Evolutionary conservation across 2,329 filamentous ascomycete genomes (phyloP), one percentile per base, ranked within the genome.

Genomic region (Verticillium alfalfae): DNA sequence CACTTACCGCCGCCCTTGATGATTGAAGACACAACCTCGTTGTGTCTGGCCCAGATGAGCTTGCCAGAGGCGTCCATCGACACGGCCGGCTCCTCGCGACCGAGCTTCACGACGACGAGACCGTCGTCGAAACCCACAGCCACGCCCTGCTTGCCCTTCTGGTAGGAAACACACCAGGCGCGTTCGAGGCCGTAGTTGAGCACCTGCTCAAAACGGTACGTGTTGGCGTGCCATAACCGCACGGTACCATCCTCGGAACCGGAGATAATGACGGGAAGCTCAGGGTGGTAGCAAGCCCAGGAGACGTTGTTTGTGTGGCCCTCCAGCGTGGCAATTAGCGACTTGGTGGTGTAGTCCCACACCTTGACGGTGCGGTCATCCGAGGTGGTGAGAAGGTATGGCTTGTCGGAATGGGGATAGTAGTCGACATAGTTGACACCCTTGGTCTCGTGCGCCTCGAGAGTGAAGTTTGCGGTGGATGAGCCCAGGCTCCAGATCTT

Each of bases 341-440:
- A 95, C 79, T 99, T 99, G 57, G 93, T 98, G 13, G 94, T 98
- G 81, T 99, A 98, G 74, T 99, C 95, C 94, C 95, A 99, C 61
- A 99, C 87, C 82, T 98, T 98, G 70, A 98, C 92, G 13, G 65
- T 67, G 15, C 60, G 61, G 39, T 98, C 95, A 74, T 99, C 95
- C 8, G 93, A 97, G 15, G 94, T 97, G 31, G 95, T 99, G 66
- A 99, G 88, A 56, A 99, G 88, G 72, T 99, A 98, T 34, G 88
- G 88, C 75, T 89, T 89, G 72, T 90, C 88, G 68, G 86, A 88
- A 70, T 89, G 87, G 12, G 87, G 87, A 71, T 90, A 90, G 78
- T 90, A 99, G 73, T 99, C 95, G 69, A 99, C 93, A 72, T 97
- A 92, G 78, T 99, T 99, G 66, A 99, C 95, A 70, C 94, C 94